These are phyloP conservation scores for Juglanconis sp. DNA, from an alignment of 2,329 filamentous ascomycete species.

Conservation along the genomic window DNA sequence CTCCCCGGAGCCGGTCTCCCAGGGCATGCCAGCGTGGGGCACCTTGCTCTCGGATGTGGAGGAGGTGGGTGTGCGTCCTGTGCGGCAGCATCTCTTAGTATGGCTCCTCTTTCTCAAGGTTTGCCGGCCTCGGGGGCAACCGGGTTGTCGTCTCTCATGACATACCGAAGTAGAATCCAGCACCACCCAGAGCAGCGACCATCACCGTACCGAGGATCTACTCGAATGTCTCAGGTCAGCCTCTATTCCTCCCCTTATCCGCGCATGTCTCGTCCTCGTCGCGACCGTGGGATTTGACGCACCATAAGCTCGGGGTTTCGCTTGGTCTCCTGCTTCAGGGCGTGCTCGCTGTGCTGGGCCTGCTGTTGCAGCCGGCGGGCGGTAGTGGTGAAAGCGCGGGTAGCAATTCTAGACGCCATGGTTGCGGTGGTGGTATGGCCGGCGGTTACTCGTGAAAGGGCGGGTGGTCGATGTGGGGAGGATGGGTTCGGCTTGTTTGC, in stretches of 20 bases:
- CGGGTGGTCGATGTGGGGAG: slow-evolving; percentile 18
- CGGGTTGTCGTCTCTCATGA: slow-evolving; percentile 7
- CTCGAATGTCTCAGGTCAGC: slow-evolving; percentile 21
- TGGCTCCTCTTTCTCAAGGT: not conserved
- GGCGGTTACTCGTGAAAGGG: not conserved
- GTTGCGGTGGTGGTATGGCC: slow-evolving; percentile 24
- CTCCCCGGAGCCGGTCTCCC: slow-evolving; percentile 67
- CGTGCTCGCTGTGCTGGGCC: slow-evolving; percentile 32
- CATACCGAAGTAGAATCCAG: slow-evolving; percentile 85
- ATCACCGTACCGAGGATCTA: slow-evolving; percentile 91
- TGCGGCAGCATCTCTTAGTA: slow-evolving; percentile 3
- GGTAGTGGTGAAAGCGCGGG: slow-evolving; percentile 54
- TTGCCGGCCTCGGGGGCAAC: not conserved
- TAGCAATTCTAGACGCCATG: slow-evolving; percentile 57
- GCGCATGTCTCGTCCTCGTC: not conserved
- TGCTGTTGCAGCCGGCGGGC: slow-evolving; percentile 47
- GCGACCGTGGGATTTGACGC: slow-evolving; percentile 30
- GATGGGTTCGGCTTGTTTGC: slow-evolving; percentile 15
- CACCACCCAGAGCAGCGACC: slow-evolving; percentile 81
- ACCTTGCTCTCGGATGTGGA: slow-evolving; percentile 79
- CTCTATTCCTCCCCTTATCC: not conserved
- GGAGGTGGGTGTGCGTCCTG: slow-evolving; percentile 80
- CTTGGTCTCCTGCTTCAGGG: slow-evolving; percentile 57
- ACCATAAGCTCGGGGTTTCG: slow-evolving; percentile 48
- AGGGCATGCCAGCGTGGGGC: slow-evolving; percentile 77